Conservation (phyloP, 306 rosid genomes). For the Vigna reflexopilosa region DNA sequence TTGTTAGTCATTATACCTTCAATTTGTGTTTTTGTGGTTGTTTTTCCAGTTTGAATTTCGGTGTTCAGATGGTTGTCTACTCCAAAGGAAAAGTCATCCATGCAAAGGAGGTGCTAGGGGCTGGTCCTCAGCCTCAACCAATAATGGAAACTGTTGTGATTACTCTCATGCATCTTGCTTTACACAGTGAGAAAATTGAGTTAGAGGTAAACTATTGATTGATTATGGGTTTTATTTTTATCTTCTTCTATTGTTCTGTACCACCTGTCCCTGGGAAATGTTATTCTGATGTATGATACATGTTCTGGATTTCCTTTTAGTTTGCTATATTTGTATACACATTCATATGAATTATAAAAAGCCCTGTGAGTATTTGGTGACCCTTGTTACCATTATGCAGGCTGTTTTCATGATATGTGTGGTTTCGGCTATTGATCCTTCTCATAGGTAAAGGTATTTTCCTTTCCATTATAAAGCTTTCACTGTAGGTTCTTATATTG, state of each 20-base stretch:
- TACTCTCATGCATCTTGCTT: slow-evolving; percentile 88
- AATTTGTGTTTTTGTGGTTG: slow-evolving; percentile 25
- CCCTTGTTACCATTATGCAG: slow-evolving; percentile 57
- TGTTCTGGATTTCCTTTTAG: neutral
- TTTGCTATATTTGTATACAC: neutral
- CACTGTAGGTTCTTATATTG: slow-evolving; percentile 37
- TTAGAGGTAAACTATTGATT: slow-evolving; percentile 59
- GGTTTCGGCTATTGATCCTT: slow-evolving; percentile 84
- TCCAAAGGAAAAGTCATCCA: slow-evolving; percentile 66
- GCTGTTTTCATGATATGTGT: slow-evolving; percentile 92
- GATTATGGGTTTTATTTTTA: slow-evolving; percentile 12
- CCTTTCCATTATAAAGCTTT: slow-evolving; percentile 22
- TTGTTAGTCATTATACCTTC: slow-evolving; percentile 20
- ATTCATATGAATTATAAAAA: slow-evolving; percentile 8
- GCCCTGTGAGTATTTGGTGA: slow-evolving; percentile 31
- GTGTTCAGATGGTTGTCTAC: slow-evolving; percentile 69
- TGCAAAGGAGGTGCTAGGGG: slow-evolving; percentile 77
- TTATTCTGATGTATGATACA: slow-evolving; percentile 5
- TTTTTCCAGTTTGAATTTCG: slow-evolving; percentile 76
- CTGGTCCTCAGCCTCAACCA: slow-evolving; percentile 77
- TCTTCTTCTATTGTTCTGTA: slow-evolving; percentile 3
- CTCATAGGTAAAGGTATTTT: slow-evolving; percentile 68
- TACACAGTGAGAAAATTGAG: slow-evolving; percentile 85
- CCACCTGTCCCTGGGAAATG: neutral
- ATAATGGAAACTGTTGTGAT: slow-evolving; percentile 77